Conservation (phyloP, 176 grass and related monocot genomes). For the Aechmea fasciata region DNA sequence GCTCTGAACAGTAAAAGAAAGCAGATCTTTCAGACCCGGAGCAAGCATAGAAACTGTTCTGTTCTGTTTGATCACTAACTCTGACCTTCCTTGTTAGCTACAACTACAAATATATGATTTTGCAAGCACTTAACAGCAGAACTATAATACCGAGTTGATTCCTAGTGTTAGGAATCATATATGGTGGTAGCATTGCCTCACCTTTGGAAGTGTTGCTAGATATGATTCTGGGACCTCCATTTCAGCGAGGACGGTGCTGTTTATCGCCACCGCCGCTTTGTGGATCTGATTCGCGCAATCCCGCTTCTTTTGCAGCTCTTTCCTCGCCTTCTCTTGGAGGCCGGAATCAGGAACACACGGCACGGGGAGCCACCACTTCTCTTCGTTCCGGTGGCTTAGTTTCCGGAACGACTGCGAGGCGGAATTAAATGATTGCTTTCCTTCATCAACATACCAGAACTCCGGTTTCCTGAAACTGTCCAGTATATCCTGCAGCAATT, state of each 20-base stretch:
- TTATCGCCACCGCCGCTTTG: slow-evolving; percentile 14
- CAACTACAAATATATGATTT: neutral
- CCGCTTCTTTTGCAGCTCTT: slow-evolving; percentile 3
- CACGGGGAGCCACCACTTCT: slow-evolving; percentile 95
- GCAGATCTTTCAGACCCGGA: neutral
- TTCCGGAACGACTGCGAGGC: slow-evolving; percentile 60
- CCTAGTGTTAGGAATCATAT: neutral
- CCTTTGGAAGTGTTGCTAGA: slow-evolving; percentile 11
- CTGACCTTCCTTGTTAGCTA: neutral
- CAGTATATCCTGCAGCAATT: slow-evolving; percentile 65
- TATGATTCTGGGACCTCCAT: slow-evolving; percentile 15
- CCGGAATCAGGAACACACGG: slow-evolving; percentile 72
- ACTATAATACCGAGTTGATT: no score
- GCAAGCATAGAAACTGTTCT: neutral
- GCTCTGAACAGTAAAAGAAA: slow-evolving; percentile 38
- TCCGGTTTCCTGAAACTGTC: slow-evolving; percentile 80
- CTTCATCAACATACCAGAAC: slow-evolving; percentile 93
- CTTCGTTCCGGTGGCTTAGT: slow-evolving; percentile 60
- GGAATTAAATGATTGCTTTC: slow-evolving; percentile 58
- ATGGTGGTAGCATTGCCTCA: neutral
- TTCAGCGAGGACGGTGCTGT: slow-evolving; percentile 5
- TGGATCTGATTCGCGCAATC: slow-evolving; percentile 19
- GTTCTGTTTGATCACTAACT: neutral
- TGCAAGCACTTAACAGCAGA: no score
- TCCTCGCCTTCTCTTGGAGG: slow-evolving; percentile 6